Evolutionary conservation across 2,329 filamentous ascomycete species (phyloP).

Genomic region (Emmonsiellopsis sp.): DNA sequence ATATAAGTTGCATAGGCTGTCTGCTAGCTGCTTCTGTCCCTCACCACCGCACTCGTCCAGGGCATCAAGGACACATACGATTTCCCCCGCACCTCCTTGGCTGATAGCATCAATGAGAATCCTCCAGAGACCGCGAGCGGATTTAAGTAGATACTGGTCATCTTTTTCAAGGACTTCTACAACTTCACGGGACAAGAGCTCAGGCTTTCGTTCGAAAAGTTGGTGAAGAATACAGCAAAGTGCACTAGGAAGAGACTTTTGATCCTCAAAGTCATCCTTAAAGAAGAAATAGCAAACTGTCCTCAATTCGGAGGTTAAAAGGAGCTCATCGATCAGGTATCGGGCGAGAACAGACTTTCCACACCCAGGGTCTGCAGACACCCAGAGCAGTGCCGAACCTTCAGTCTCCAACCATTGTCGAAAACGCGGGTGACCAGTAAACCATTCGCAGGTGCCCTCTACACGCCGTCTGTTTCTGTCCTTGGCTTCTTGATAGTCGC

Average conservation of each 20-base stretch:
- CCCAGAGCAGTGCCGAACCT: slow-evolving; percentile 21
- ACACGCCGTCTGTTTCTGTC: slow-evolving; percentile 9
- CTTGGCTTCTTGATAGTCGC: slow-evolving; percentile 12
- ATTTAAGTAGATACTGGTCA: slow-evolving; percentile 11
- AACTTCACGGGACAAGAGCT: slow-evolving; percentile 12
- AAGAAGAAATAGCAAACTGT: slow-evolving; percentile 38
- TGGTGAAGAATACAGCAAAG: slow-evolving; percentile 30
- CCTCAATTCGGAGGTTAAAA: slow-evolving; percentile 12
- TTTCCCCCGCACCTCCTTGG: slow-evolving; percentile 10
- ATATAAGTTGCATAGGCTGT: slow-evolving; percentile 19
- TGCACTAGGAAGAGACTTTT: slow-evolving; percentile 21
- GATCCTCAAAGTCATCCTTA: slow-evolving; percentile 31
- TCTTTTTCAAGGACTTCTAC: slow-evolving; percentile 13
- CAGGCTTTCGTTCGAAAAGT: slow-evolving; percentile 20
- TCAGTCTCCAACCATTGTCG: slow-evolving; percentile 10
- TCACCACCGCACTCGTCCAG: slow-evolving; percentile 30
- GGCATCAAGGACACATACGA: slow-evolving; percentile 34
- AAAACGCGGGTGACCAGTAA: slow-evolving; percentile 9
- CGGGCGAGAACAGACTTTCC: slow-evolving; percentile 37
- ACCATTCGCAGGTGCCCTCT: slow-evolving; percentile 15
- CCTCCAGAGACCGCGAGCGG: slow-evolving; percentile 19
- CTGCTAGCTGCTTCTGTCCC: slow-evolving; percentile 13
- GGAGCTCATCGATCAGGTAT: slow-evolving; percentile 24
- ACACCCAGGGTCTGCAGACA: slow-evolving; percentile 37
- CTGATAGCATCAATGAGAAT: slow-evolving; percentile 14